A percentile compares a stretch with the other conserved stretches of the same genome.
Evolutionary conservation across 805 yeast genomes (phyloP).

Genomic region (Wickerhamomyces sydowiorum): DNA sequence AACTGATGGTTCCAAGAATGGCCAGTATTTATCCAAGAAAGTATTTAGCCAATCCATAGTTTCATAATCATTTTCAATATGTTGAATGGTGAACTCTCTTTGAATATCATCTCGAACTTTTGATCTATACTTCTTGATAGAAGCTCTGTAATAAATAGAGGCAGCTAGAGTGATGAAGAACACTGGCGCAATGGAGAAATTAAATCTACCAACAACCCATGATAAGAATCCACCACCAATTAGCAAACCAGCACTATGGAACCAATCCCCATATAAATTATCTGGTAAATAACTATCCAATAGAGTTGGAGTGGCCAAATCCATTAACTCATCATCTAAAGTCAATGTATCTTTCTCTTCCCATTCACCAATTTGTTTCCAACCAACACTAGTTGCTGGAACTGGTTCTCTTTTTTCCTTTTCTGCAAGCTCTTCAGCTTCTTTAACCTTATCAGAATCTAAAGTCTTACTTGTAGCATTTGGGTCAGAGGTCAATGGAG

Average conservation of each 20-base stretch:
- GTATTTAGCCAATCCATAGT: constrained; percentile 94
- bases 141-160: constrained; percentile 72
- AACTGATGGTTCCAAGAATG: constrained; percentile 80
- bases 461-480: constrained; percentile 7
- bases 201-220: constrained; percentile 73
- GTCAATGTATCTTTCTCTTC: constrained; percentile 61
- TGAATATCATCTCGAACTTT: constrained; percentile 73
- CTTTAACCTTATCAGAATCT: constrained; percentile 13
- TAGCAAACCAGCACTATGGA: constrained; percentile 75
- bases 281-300: constrained; percentile 76
- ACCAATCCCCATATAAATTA: constrained; percentile 89
- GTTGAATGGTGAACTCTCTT: constrained; percentile 75
- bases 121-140: constrained; percentile 74
- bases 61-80: constrained; percentile 85
- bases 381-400: constrained; percentile 74
- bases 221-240: constrained; percentile 65
- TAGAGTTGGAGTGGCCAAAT: constrained; percentile 65
- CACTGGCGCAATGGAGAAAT: constrained; percentile 75
- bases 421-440: constrained; percentile 21
- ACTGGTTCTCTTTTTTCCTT: constrained; percentile 38
- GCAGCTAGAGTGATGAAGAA: constrained; percentile 62
- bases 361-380: constrained; percentile 94
- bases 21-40: constrained; percentile 89
- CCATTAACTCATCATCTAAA: constrained; percentile 64
- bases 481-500: constrained; percentile 3